Percentiles rank a stretch among this genome's conserved stretches.
Evolutionary conservation across 768 basidiomycete species (phyloP).

Genomic region (Podaxis sp.): DNA sequence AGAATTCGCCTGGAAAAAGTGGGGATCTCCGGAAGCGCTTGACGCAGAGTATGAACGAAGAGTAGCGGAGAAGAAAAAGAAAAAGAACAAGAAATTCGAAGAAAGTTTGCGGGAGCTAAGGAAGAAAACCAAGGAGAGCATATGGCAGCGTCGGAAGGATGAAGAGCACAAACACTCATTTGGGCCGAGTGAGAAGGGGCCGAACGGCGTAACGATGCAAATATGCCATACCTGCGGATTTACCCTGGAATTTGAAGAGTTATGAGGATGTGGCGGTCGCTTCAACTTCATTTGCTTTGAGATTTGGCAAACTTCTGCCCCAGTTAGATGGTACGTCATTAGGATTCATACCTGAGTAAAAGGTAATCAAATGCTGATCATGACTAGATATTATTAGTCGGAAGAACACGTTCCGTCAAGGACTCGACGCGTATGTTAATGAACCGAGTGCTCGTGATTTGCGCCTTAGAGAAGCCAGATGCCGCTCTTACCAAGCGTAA

Average conservation of each 20-base stretch:
- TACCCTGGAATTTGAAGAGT: slow-evolving; percentile 81
- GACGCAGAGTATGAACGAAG: slow-evolving; percentile 86
- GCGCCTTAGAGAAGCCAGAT: neutral
- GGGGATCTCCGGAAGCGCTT: slow-evolving; percentile 90
- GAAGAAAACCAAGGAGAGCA: slow-evolving; percentile 80
- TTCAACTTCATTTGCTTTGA: neutral
- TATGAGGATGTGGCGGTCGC: slow-evolving; percentile 38
- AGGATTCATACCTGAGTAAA: neutral
- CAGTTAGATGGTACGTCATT: neutral
- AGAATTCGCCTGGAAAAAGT: slow-evolving; percentile 96
- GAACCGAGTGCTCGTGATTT: neutral
- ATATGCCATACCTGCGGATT: slow-evolving; percentile 90
- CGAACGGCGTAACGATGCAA: slow-evolving; percentile 62
- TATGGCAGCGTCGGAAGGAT: slow-evolving; percentile 86
- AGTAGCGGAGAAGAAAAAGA: slow-evolving; percentile 78
- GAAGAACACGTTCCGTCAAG: neutral
- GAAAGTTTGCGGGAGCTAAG: slow-evolving; percentile 83
- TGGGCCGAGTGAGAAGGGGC: slow-evolving; percentile 51
- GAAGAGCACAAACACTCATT: slow-evolving; percentile 88
- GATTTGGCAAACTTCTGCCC: neutral
- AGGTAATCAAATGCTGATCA: neutral
- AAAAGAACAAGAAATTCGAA: slow-evolving; percentile 94
- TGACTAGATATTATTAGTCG: neutral
- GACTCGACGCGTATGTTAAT: neutral
- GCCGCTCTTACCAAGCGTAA: neutral